phyloP scores from a whole-genome alignment of 164 flowering plant species.

The Echeveria elegans region DNA sequence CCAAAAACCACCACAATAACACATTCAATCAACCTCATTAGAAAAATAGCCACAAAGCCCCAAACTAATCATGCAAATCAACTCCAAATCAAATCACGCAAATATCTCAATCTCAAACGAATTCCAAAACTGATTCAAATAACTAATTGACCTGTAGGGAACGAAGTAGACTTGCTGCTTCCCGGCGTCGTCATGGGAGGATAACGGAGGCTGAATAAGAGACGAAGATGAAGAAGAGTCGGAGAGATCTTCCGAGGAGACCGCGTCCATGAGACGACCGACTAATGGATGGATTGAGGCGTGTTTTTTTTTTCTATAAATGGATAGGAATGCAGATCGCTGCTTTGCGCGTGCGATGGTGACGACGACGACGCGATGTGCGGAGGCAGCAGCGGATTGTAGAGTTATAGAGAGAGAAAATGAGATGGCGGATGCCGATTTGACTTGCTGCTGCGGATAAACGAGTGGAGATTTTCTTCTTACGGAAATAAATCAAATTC shows the following conservation, averaged over 20 bases:
- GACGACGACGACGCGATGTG: neutral
- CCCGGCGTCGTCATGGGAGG: conserved; percentile 17
- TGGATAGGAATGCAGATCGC: conserved; percentile 11
- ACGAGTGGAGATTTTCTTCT: no score
- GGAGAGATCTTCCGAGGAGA: conserved; percentile 21
- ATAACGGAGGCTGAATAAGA: conserved; percentile 14
- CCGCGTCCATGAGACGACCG: conserved; percentile 23
- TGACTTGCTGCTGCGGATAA: neutral
- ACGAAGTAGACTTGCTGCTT: conserved; percentile 68
- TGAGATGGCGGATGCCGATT: conserved; percentile 26
- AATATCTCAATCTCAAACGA: no score
- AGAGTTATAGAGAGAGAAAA: conserved; percentile 15
- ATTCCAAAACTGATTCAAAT: neutral
- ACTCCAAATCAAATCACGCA: neutral
- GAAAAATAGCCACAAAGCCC: no score
- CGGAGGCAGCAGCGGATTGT: neutral
- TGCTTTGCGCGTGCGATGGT: neutral
- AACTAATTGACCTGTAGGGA: conserved; percentile 46
- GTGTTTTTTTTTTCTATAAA: conserved; percentile 10
- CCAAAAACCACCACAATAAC: neutral
- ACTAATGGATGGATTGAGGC: conserved; percentile 10
- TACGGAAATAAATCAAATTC: no score
- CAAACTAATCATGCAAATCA: neutral
- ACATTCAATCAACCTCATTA: neutral
- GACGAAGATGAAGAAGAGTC: conserved; percentile 15